Base-by-base conservation (phyloP, 2,329 filamentous ascomycete genomes). In the Aureobasidium sp. region DNA sequence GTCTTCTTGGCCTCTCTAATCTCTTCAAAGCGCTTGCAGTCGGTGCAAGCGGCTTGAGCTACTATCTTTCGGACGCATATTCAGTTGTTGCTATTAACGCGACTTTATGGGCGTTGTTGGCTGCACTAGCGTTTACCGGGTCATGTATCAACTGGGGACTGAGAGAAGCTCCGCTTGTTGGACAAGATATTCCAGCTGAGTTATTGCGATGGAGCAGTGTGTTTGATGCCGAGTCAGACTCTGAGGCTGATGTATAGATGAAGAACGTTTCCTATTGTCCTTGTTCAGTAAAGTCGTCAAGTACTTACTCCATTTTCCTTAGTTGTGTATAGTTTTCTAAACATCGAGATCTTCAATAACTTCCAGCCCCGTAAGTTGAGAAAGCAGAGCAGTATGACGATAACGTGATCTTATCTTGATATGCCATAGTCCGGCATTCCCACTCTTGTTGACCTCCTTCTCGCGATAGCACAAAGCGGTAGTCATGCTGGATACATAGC, bases 21-120 rank as follows among this genome's bases (percentile, higher is more conserved):
- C 70, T 79, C 6, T 79, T 79, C 70, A 77, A 76, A 61, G 77
- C 76, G 13, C 73, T 80, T 29, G 78, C 77, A 7, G 77, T 79
- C 1, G 76, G 76, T 1, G 74, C 78, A 23, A 75, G 72, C 27
- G 77, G 77, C 5, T 73, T 76, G 12, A 77, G 73, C 66, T 80
- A 78, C 66, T 78, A 75, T 63, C 69, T 79, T 46, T 76, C 75
- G 66, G 72, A 73, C 65, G 77, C 77, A 52, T 68, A 76, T 53
- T 76, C 75, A 39, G 71, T 79, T n/a, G 70, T 72, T 15, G 71
- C 70, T 4, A 76, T 77, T 44, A 79, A 79, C 61, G 72, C 75
- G n/a, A 73, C 74, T 2, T 71, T 79, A 1, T 80, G 78, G 78
- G 74, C 72, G 5, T 73, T 72, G 34, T 70, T 80, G 36, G 71